These are phyloP conservation scores for Ampelomyces quisqualis DNA, from an alignment of 2,329 filamentous ascomycete genomes.

Conservation along the genomic window DNA sequence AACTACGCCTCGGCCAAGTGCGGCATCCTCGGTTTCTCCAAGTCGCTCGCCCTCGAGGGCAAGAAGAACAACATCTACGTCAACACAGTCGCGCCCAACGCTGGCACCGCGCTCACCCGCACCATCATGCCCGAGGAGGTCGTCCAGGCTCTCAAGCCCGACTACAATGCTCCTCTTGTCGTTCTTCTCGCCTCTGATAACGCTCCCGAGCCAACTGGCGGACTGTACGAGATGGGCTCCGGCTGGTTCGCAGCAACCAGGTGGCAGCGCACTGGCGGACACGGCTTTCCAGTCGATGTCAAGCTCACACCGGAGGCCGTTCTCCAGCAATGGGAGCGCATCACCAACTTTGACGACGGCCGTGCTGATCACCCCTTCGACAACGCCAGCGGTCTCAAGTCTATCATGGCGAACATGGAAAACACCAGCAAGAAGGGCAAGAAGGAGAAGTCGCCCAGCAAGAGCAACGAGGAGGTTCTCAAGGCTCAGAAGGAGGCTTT, in stretches of 20 bases:
- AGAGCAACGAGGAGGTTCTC: constrained; percentile 67
- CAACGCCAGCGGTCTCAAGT: constrained; percentile 72
- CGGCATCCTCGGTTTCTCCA: constrained; percentile 93
- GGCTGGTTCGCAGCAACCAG: constrained; percentile 90
- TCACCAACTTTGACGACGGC: constrained; percentile 83
- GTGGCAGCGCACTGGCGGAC: constrained; percentile 89
- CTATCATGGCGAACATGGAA: constrained; percentile 80
- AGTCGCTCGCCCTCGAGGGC: constrained; percentile 88
- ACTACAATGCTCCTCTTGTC: constrained; percentile 94
- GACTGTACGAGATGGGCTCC: constrained; percentile 90
- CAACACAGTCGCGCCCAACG: constrained; percentile 97
- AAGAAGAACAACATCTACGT: constrained; percentile 97
- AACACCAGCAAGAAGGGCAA: constrained; percentile 61
- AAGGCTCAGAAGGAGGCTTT: constrained; percentile 75
- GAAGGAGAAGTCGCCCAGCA: constrained; percentile 48
- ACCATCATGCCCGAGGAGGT: constrained; percentile 95
- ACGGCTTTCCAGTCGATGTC: constrained; percentile 87
- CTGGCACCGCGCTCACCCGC: constrained; percentile 91
- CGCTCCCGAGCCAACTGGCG: constrained; percentile 81
- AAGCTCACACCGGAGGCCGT: constrained; percentile 79
- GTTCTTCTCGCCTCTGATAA: constrained; percentile 84
- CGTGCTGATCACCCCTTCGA: constrained; percentile 84
- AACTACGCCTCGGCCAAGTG: constrained; percentile 77
- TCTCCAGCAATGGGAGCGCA: constrained; percentile 61
- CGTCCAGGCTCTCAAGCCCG: constrained; percentile 98